Conservation (phyloP, 2,329 filamentous ascomycete species). For the Fusarium coffeatum region DNA sequence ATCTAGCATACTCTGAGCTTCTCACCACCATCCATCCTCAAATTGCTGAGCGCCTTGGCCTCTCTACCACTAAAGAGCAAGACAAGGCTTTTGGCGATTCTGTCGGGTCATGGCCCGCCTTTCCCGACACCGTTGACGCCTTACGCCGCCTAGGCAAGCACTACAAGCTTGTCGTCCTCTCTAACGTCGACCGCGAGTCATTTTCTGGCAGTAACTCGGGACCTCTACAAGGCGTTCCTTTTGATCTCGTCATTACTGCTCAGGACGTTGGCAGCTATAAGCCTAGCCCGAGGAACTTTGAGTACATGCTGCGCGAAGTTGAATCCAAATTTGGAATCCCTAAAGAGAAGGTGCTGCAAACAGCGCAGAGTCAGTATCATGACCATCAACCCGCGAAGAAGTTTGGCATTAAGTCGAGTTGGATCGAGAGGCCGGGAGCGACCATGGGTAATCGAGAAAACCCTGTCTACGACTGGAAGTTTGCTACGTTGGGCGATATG, state of each 20-base stretch:
- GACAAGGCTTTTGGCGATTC: constrained; percentile 63
- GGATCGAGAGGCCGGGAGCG: constrained; percentile 66
- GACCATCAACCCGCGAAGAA: constrained; percentile 74
- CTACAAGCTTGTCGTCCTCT: constrained; percentile 69
- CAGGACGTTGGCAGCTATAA: constrained; percentile 79
- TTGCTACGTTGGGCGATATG: constrained; percentile 69
- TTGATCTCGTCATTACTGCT: constrained; percentile 75
- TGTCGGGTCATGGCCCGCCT: constrained; percentile 67
- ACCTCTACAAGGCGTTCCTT: constrained; percentile 60
- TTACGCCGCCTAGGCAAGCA: constrained; percentile 60
- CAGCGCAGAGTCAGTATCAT: constrained; percentile 76
- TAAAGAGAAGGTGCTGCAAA: constrained; percentile 69
- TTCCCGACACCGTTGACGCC: constrained; percentile 67
- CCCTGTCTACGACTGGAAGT: constrained; percentile 66
- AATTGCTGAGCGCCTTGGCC: constrained; percentile 58
- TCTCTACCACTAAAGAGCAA: constrained; percentile 52
- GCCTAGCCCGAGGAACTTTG: constrained; percentile 73
- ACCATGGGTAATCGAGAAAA: constrained; percentile 57
- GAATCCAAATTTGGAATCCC: constrained; percentile 65
- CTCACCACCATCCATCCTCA: constrained; percentile 62
- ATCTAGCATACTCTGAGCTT: constrained; percentile 69
- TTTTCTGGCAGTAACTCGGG: constrained; percentile 60
- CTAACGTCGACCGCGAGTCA: constrained; percentile 66
- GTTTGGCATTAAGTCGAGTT: constrained; percentile 67
- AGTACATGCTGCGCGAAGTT: constrained; percentile 69